Evolutionary conservation across 352 stramenopile species (phyloP), one percentile per base, ranked within the genome.

Genomic region (Pythium biforme): DNA sequence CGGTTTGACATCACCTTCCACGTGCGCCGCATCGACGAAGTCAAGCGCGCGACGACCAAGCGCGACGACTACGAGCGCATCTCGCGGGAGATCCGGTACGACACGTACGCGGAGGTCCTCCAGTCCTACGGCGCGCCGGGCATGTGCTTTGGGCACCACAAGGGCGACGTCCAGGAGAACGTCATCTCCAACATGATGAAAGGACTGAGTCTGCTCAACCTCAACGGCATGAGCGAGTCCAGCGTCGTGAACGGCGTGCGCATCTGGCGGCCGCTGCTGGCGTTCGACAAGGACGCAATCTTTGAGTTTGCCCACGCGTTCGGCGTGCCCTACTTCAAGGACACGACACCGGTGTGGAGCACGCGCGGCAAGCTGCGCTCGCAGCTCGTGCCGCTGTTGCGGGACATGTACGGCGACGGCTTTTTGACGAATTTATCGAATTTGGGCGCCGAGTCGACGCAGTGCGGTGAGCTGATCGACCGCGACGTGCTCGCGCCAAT

Each of bases 161-260:
- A 87, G 23, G 93, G 96, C 19, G 97, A 99, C 71, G 88, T 99
- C n/a, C 80, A 98, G 69, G 97, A 99, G 76, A 99, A 99, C 74
- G 92, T 99, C 19, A 92, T 99, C 49, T 98, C 92, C 25, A 99
- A 99, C 74, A 94, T 97, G 57, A 96, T 99, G 81, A 98, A 98
- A 59, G 95, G 95, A 3, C 79, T 86, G 66, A 93, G 88, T 59
- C 78, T 98, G 17, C 75, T 99, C 3, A 90, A 97, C 45, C 74
- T 99, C 33, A 97, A 95, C 54, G 96, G 96, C 61, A 98, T 98
- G 96, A 94, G 78, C 54, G 87, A 87, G 15, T 79, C 73, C 11
- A 89, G 82, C 45, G 58, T 89, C 52, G 79, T 91, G 27, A 90
- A 93, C 66, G 75, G 75, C 15, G 83, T 91, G 29, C 72, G 69